Percentiles rank a stretch among this genome's conserved stretches.
phyloP scores from a whole-genome alignment of 306 rosid species.

The Hippophae gyantsensis region DNA sequence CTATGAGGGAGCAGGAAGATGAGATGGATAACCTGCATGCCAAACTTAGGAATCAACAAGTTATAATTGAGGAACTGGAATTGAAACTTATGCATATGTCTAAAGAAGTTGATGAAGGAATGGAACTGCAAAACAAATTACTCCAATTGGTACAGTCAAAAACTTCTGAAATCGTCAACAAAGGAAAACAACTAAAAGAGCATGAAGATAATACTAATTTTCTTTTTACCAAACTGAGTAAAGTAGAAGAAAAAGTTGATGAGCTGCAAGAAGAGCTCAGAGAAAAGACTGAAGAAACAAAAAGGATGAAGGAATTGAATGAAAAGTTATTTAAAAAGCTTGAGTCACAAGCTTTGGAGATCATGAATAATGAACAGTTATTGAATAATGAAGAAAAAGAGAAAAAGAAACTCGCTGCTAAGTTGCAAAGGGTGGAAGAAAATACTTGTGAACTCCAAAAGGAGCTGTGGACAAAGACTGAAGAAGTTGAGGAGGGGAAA shows the following conservation, averaged over 20 bases:
- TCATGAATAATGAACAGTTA: slow-evolving; percentile 16
- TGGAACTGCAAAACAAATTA: slow-evolving; percentile 37
- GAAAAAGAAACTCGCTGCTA: slow-evolving; percentile 25
- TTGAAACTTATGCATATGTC: slow-evolving; percentile 24
- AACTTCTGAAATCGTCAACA: slow-evolving; percentile 22
- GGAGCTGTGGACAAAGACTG: slow-evolving; percentile 22
- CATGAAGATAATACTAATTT: slow-evolving; percentile 31
- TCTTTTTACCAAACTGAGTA: slow-evolving; percentile 19
- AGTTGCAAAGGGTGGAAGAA: slow-evolving; percentile 32
- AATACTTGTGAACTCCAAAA: slow-evolving; percentile 15
- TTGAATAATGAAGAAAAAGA: slow-evolving; percentile 33
- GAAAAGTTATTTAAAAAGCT: slow-evolving; percentile 23
- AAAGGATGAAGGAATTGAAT: slow-evolving; percentile 14
- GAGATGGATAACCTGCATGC: slow-evolving; percentile 17
- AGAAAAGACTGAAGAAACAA: slow-evolving; percentile 29
- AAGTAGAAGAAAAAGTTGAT: slow-evolving; percentile 26
- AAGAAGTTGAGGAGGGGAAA: slow-evolving; percentile 34
- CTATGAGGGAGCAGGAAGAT: slow-evolving; percentile 19
- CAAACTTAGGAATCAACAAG: slow-evolving; percentile 19
- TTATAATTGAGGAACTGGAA: slow-evolving; percentile 33
- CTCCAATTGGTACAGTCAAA: slow-evolving; percentile 33
- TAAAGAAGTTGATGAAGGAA: slow-evolving; percentile 37
- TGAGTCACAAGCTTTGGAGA: slow-evolving; percentile 24
- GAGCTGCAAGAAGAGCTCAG: slow-evolving; percentile 25
- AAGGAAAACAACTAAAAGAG: slow-evolving; percentile 28